A percentile compares a stretch with the other conserved stretches of the same genome.
These are phyloP conservation scores for Conticribra guillardii DNA, from an alignment of 108 stramenopile species.

Conservation along the genomic window DNA sequence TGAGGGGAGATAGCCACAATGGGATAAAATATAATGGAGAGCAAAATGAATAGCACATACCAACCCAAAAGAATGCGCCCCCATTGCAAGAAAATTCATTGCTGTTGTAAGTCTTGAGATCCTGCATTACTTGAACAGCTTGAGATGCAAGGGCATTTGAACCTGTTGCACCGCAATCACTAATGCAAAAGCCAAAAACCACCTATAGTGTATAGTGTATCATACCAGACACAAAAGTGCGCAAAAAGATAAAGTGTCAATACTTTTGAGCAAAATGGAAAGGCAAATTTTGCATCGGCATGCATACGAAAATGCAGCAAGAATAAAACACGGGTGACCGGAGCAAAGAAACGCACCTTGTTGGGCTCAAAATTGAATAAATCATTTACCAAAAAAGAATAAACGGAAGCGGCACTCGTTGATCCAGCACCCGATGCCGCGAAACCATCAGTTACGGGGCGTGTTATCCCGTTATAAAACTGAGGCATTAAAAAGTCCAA, in stretches of 20 bases:
- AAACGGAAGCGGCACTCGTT: constrained; percentile 30
- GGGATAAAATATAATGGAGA: not conserved
- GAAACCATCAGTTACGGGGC: constrained; percentile 53
- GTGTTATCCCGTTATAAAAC: constrained; percentile 62
- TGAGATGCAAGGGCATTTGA: constrained; percentile 50
- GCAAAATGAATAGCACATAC: too few species aligned
- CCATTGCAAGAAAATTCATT: constrained; percentile 53
- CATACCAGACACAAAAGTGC: not conserved
- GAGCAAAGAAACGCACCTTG: constrained; percentile 5
- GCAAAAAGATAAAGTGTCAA: too few species aligned
- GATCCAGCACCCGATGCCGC: constrained; percentile 15
- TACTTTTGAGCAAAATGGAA: too few species aligned
- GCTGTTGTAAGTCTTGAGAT: constrained; percentile 27
- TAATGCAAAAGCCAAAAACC: constrained; percentile 66
- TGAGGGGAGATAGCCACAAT: not conserved
- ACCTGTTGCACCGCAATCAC: constrained; percentile 45
- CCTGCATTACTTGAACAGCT: constrained; percentile 47
- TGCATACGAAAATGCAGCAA: too few species aligned
- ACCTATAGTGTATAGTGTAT: constrained; percentile 15
- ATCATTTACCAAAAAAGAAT: constrained; percentile 29
- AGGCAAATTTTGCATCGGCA: too few species aligned
- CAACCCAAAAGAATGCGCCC: constrained; percentile 67
- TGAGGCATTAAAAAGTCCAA: constrained; percentile 67
- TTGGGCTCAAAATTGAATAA: constrained; percentile 13
- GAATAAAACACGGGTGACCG: too few species aligned